phyloP scores from a whole-genome alignment of 768 basidiomycete genomes.

The Albatrellus ellisii region DNA sequence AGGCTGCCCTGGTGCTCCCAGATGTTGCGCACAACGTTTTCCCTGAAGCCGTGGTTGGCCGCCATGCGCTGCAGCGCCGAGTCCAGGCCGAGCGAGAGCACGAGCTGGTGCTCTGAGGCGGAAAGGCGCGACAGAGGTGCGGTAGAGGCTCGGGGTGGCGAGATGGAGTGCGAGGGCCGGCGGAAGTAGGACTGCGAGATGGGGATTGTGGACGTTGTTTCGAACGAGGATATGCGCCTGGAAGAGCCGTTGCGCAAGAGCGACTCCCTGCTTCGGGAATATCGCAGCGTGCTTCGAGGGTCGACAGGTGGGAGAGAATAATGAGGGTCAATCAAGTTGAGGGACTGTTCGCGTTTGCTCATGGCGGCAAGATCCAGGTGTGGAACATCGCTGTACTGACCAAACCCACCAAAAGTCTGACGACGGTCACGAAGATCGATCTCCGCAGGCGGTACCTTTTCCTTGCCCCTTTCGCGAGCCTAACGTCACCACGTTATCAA shows the following conservation, averaged over 20 bases:
- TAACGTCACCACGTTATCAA: no score
- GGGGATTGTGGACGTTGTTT: neutral
- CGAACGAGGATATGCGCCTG: neutral
- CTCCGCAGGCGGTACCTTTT: no score
- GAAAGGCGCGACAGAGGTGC: slow-evolving; percentile 10
- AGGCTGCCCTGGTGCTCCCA: slow-evolving; percentile 24
- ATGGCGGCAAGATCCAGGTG: neutral
- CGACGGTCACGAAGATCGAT: neutral
- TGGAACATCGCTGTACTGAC: neutral
- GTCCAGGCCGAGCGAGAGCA: slow-evolving; percentile 19
- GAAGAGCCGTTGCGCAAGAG: neutral
- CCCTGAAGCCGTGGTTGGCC: slow-evolving; percentile 29
- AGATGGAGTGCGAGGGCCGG: neutral
- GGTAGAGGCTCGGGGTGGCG: neutral
- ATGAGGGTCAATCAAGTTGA: neutral
- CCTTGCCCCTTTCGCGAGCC: no score
- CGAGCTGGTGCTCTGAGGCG: slow-evolving; percentile 11
- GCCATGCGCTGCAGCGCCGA: slow-evolving; percentile 27
- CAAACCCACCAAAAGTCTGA: neutral
- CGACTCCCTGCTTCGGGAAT: neutral
- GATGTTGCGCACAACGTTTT: slow-evolving; percentile 27
- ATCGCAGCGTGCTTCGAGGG: neutral
- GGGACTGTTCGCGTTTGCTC: neutral
- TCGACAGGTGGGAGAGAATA: neutral
- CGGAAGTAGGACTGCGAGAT: neutral